Conservation (phyloP, 2,329 filamentous ascomycete species). For the Sarocladium brachiariae region DNA sequence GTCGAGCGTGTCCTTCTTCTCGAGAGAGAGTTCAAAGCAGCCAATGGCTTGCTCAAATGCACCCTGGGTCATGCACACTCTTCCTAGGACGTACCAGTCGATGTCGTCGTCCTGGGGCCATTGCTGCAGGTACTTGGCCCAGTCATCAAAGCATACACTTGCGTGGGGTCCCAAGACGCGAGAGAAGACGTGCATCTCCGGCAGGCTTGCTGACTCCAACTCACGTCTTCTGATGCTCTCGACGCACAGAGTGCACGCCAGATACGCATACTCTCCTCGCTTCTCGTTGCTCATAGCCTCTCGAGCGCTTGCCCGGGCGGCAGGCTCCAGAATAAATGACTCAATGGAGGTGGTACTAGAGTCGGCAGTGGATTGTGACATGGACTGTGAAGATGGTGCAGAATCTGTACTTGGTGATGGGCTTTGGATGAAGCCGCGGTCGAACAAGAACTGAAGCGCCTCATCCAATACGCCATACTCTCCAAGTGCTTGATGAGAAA, state of each 20-base stretch:
- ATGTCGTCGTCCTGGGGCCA: conserved; percentile 24
- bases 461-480: conserved; percentile 14
- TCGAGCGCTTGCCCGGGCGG: conserved; percentile 17
- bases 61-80: conserved; percentile 22
- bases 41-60: conserved; percentile 19
- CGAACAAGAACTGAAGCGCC: conserved; percentile 19
- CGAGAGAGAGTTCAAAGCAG: conserved; percentile 19
- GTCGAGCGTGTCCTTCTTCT: conserved; percentile 12
- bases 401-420: conserved; percentile 14
- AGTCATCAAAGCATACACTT: conserved; percentile 20
- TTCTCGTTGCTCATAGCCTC: conserved; percentile 15
- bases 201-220: conserved; percentile 15
- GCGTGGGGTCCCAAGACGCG: conserved; percentile 21
- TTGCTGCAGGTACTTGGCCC: conserved; percentile 15
- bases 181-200: conserved; percentile 19
- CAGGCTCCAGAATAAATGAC: conserved; percentile 18
- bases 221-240: conserved; percentile 17
- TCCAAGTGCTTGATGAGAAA: neutral
- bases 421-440: conserved; percentile 19
- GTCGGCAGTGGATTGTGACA: conserved; percentile 11
- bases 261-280: conserved; percentile 17
- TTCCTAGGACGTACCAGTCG: conserved; percentile 30
- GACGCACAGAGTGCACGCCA: conserved; percentile 20
- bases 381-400: conserved; percentile 1
- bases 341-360: conserved; percentile 16